Conservation (phyloP, 2,329 filamentous ascomycete species). For the Xenosphaeropsis pyriputrescens region DNA sequence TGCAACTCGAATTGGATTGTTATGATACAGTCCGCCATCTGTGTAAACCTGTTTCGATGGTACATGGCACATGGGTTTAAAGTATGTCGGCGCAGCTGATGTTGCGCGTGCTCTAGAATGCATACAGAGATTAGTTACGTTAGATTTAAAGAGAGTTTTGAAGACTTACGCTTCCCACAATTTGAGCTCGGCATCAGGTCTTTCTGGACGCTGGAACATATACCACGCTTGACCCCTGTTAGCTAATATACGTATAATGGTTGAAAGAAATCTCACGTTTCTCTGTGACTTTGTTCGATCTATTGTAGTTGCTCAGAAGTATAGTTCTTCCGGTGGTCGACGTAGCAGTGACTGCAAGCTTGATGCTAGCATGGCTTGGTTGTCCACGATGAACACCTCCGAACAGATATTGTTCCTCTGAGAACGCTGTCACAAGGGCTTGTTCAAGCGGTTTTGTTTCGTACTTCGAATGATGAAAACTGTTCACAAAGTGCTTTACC, state of each 20-base stretch:
- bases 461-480: slow-evolving; percentile 15
- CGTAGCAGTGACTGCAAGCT: slow-evolving; percentile 28
- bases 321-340: too few species aligned
- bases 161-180: slow-evolving; percentile 30
- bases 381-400: slow-evolving; percentile 18
- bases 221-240: slow-evolving; percentile 15
- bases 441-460: slow-evolving; percentile 21
- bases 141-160: too few species aligned
- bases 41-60: slow-evolving; percentile 29
- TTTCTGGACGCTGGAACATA: slow-evolving; percentile 23
- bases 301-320: too few species aligned
- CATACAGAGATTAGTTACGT: not conserved
- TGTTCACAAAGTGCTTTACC: too few species aligned
- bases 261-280: too few species aligned
- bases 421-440: slow-evolving; percentile 18
- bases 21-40: slow-evolving; percentile 31
- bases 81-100: slow-evolving; percentile 31
- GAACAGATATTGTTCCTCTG: slow-evolving; percentile 20
- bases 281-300: too few species aligned
- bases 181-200: slow-evolving; percentile 11
- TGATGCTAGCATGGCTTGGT: slow-evolving; percentile 5
- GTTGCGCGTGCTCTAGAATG: slow-evolving; percentile 33
- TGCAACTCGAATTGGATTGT: slow-evolving; percentile 34
- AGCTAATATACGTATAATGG: too few species aligned
- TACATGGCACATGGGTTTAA: slow-evolving; percentile 34